These are phyloP conservation scores for Annulohypoxylon stygium DNA, from an alignment of 495 filamentous ascomycete species.

Conservation along the genomic window DNA sequence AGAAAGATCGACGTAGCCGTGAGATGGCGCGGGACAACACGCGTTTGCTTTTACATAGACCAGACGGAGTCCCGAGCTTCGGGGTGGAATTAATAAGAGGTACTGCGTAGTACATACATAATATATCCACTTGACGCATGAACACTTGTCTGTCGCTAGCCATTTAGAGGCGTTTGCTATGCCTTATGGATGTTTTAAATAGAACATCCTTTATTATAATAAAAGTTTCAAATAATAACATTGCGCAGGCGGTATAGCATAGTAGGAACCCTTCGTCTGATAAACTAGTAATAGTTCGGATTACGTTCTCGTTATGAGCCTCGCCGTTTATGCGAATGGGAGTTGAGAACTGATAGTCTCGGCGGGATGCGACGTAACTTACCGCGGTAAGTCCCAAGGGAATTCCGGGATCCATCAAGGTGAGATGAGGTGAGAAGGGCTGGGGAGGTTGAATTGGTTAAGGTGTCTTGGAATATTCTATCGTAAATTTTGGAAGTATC, in stretches of 20 bases:
- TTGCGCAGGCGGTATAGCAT: constrained; percentile 1
- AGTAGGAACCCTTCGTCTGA: constrained; percentile 3
- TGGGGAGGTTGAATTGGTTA: constrained; percentile 10
- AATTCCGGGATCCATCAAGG: constrained; percentile 25
- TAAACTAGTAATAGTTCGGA: constrained; percentile 19
- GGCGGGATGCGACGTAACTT: constrained; percentile 31
- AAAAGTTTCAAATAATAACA: constrained; percentile 21
- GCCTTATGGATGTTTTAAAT: constrained; percentile 6
- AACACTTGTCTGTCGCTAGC: constrained; percentile 1
- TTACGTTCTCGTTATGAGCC: constrained; percentile 17
- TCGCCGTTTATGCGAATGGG: constrained; percentile 31
- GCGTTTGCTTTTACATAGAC: constrained; percentile 21
- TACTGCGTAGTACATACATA: no score
- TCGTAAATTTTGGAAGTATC: constrained; percentile 45
- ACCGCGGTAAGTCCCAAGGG: constrained; percentile 25
- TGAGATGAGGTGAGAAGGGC: constrained; percentile 19
- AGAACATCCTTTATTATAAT: constrained; percentile 2
- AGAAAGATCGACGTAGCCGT: constrained; percentile 44
- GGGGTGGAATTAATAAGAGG: neutral
- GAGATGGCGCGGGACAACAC: constrained; percentile 41
- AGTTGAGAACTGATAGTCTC: constrained; percentile 39
- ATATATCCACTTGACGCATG: constrained; percentile 3
- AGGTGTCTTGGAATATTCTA: constrained; percentile 45
- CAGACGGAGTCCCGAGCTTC: constrained; percentile 12
- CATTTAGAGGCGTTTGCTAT: neutral